Conservation (phyloP, 176 grass and related monocot genomes). For the Phyllostachys edulis region DNA sequence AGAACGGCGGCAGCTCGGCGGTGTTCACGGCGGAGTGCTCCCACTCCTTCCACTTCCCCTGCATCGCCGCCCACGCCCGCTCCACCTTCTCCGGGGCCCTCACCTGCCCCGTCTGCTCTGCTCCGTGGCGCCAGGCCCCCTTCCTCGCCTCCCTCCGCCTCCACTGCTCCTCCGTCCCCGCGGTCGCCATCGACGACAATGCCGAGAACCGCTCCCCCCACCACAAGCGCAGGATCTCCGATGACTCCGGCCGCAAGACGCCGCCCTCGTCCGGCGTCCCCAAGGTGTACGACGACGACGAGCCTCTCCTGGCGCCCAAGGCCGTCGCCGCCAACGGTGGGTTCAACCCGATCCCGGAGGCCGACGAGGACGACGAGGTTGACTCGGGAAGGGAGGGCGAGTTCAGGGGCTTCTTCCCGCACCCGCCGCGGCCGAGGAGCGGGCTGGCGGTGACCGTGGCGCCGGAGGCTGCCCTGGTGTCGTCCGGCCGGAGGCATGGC, state of each 20-base stretch:
- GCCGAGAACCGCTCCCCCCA: conserved; percentile 10
- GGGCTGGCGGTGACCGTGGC: conserved; percentile 49
- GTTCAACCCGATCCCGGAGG: conserved; percentile 95
- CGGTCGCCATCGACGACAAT: conserved; percentile 25
- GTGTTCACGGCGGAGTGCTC: conserved; percentile 98
- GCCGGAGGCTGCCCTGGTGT: conserved; percentile 64
- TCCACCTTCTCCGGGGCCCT: conserved; percentile 38
- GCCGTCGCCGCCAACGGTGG: conserved; percentile 34
- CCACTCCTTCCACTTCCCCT: conserved; percentile 89
- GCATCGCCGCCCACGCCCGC: conserved; percentile 65
- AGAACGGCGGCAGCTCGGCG: conserved; percentile 57
- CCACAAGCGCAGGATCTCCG: conserved; percentile 23
- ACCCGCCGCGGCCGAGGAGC: conserved; percentile 9
- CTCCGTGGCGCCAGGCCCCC: conserved; percentile 64
- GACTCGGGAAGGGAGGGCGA: conserved; percentile 37
- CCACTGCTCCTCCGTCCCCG: conserved; percentile 26
- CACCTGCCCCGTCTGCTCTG: conserved; percentile 74
- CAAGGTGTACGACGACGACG: conserved; percentile 94
- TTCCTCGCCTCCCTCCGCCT: conserved; percentile 51
- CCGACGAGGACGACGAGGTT: conserved; percentile 49
- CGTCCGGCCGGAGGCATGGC: conserved; percentile 57
- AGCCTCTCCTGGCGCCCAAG: conserved; percentile 49
- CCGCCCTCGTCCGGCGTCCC: not conserved
- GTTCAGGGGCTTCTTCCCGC: conserved; percentile 45
- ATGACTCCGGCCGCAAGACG: conserved; percentile 24